These are phyloP conservation scores for Chenopodium album DNA, from an alignment of 148 eudicot species.

Conservation along the genomic window DNA sequence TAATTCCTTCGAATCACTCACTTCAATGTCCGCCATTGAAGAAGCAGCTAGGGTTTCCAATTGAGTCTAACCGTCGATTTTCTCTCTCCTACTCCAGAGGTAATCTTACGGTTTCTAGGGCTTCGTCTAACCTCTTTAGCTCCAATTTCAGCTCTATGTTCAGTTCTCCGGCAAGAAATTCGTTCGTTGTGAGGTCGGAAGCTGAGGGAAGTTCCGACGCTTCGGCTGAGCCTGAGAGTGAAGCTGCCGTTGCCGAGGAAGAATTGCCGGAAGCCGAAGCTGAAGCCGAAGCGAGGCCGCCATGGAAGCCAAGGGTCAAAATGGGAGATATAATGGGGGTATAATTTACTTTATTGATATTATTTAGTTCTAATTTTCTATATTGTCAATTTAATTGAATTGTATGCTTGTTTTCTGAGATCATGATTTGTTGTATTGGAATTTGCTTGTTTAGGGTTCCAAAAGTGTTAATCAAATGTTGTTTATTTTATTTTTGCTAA, in stretches of 20 bases:
- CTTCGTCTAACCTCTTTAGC: constrained; percentile 23
- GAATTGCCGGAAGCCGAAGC: constrained; percentile 23
- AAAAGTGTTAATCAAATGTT: no score
- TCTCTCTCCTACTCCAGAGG: constrained; percentile 28
- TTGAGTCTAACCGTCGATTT: constrained; percentile 30
- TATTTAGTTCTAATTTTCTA: neutral
- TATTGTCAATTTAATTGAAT: no score
- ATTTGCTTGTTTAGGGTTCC: no score
- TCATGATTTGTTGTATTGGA: no score
- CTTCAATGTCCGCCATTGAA: constrained; percentile 32
- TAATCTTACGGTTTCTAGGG: constrained; percentile 27
- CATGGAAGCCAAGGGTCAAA: constrained; percentile 47
- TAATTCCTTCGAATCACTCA: constrained; percentile 36
- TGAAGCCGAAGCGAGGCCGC: constrained; percentile 29
- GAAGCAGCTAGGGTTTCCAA: constrained; percentile 42
- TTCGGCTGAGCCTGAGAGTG: constrained; percentile 25
- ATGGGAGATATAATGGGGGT: constrained; percentile 98
- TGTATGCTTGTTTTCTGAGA: no score
- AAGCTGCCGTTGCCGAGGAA: constrained; percentile 29
- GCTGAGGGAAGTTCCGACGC: constrained; percentile 28
- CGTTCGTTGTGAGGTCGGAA: constrained; percentile 56
- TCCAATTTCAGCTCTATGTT: constrained; percentile 19
- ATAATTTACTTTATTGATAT: constrained; percentile 12
- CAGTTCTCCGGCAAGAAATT: constrained; percentile 23
- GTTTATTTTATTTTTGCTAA: neutral